A percentile compares a stretch with the other conserved stretches of the same genome.
Evolutionary conservation across 139 green algal species (phyloP).

Genomic region (Picochlorum sp.): DNA sequence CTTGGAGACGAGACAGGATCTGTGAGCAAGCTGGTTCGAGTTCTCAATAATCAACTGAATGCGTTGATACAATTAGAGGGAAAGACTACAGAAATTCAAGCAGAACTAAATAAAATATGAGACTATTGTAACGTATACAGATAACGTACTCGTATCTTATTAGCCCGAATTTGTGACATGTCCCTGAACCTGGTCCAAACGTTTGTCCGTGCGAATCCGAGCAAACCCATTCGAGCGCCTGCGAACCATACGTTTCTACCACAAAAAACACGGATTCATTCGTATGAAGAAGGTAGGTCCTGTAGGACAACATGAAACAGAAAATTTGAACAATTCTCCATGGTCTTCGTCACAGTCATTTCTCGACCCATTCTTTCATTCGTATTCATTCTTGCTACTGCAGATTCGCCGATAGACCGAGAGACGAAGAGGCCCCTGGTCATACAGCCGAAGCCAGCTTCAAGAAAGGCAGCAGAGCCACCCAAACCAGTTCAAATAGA

Average conservation of each 20-base stretch:
- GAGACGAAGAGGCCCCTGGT: slow-evolving; percentile 4
- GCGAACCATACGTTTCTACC: no score
- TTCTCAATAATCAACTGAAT: slow-evolving; percentile 89
- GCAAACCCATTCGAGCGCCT: no score
- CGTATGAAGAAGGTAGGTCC: no score
- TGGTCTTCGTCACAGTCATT: no score
- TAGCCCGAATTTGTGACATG: slow-evolving; percentile 11
- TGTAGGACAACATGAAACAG: no score
- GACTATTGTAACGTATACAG: neutral
- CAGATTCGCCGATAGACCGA: neutral
- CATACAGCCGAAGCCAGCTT: slow-evolving; percentile 4
- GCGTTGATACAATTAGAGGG: slow-evolving; percentile 39
- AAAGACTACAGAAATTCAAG: slow-evolving; percentile 13
- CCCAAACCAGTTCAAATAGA: slow-evolving; percentile 13
- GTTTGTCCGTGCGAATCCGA: no score
- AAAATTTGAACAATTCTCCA: no score
- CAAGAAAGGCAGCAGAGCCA: slow-evolving; percentile 10
- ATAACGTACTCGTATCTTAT: neutral
- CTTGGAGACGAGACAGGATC: slow-evolving; percentile 50
- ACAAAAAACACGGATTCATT: no score
- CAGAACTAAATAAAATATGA: slow-evolving; percentile 1
- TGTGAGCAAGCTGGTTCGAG: slow-evolving; percentile 66
- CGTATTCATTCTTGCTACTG: no score
- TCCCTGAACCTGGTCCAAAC: slow-evolving; percentile 1
- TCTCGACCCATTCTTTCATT: no score